phyloP scores from a whole-genome alignment of 129 eudicot species.

The Mikania micrantha region DNA sequence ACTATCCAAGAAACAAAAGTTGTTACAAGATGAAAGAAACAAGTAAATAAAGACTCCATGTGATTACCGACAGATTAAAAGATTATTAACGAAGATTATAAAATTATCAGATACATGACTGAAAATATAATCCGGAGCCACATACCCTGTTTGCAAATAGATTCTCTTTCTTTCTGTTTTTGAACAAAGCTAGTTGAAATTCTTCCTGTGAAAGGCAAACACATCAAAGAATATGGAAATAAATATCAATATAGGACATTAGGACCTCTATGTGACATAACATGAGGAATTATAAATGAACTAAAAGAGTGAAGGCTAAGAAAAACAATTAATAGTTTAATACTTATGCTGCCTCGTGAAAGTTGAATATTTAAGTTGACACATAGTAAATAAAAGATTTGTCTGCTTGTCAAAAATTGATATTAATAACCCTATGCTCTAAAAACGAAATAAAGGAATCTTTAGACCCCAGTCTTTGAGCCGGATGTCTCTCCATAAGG shows the following conservation, averaged over 20 bases:
- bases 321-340: not conserved
- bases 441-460: not conserved
- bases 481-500: no score
- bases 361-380: not conserved
- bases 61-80: not conserved
- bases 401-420: not conserved
- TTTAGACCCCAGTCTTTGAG: no score
- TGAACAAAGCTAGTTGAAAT: constrained; percentile 88
- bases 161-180: constrained; percentile 89
- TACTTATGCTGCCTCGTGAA: not conserved
- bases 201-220: constrained; percentile 60
- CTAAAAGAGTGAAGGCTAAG: not conserved
- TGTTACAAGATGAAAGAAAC: not conserved
- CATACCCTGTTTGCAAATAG: constrained; percentile 95
- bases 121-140: constrained; percentile 4
- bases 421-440: not conserved
- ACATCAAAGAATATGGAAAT: not conserved
- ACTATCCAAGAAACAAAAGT: not conserved
- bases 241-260: not conserved
- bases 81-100: not conserved
- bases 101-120: not conserved
- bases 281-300: not conserved
- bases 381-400: not conserved
- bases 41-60: not conserved
- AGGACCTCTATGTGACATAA: constrained; percentile 1